Evolutionary conservation across 202 grass and related monocot species (phyloP).

Genomic region (Saccharum hybrid): DNA sequence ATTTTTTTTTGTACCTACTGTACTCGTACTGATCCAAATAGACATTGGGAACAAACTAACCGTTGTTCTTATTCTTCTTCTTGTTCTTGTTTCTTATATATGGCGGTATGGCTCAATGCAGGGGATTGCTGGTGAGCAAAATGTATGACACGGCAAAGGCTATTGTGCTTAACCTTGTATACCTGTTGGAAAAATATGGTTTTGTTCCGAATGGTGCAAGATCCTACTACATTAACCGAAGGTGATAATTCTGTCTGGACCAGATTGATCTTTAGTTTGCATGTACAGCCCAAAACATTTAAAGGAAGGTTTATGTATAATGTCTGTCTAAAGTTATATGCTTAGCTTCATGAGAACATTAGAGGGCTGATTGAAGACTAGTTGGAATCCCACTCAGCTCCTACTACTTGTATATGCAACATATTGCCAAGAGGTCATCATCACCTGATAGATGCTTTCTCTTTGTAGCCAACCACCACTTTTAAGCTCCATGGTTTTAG

Average conservation of each 20-base stretch:
- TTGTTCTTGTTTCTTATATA: slow-evolving; percentile 15
- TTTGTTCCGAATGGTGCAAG: slow-evolving; percentile 84
- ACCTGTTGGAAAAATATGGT: slow-evolving; percentile 74
- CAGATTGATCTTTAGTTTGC: not conserved
- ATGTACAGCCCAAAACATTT: not conserved
- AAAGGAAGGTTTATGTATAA: not conserved
- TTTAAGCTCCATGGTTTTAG: slow-evolving; percentile 84
- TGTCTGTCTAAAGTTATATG: not conserved
- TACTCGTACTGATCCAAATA: too few relatives aligned
- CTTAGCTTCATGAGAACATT: not conserved
- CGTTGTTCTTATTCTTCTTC: not conserved
- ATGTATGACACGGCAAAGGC: slow-evolving; percentile 91
- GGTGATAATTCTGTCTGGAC: slow-evolving; percentile 41
- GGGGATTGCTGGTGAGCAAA: slow-evolving; percentile 88
- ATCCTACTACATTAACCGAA: slow-evolving; percentile 92
- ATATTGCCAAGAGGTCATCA: not conserved
- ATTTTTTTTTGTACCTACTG: too few relatives aligned
- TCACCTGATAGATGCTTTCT: slow-evolving; percentile 23
- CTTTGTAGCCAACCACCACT: slow-evolving; percentile 83
- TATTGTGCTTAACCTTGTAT: slow-evolving; percentile 71
- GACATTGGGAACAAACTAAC: not conserved
- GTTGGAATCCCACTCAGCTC: not conserved
- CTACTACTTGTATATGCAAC: not conserved
- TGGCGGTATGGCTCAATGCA: slow-evolving; percentile 45
- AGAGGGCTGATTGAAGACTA: not conserved